Evolutionary conservation across 2,329 filamentous ascomycete species (phyloP).

Genomic region (Chrysosphaeria jannelii): DNA sequence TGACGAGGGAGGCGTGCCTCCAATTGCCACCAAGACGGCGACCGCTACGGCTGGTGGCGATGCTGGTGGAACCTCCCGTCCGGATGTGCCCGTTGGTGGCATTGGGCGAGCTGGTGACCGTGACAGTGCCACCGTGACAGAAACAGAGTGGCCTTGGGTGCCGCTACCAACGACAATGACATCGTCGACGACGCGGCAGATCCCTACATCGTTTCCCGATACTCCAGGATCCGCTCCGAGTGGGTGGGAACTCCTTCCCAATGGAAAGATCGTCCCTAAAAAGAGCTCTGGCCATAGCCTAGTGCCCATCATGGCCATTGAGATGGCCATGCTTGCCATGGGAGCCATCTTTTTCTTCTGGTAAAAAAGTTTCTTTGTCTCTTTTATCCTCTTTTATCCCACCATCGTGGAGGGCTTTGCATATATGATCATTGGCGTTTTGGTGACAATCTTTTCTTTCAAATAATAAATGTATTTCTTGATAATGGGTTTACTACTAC

Average conservation of each 20-base stretch:
- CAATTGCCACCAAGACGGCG: conserved; percentile 15
- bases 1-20: conserved; percentile 20
- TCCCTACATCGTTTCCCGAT: conserved; percentile 1
- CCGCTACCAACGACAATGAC: conserved; percentile 20
- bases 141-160: conserved; percentile 40
- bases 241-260: conserved; percentile 53
- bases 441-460: too few relatives aligned
- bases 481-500: too few relatives aligned
- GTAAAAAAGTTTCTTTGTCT: neutral
- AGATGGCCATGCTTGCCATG: conserved; percentile 9
- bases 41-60: conserved; percentile 33
- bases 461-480: too few relatives aligned
- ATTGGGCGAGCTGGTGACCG: conserved; percentile 15
- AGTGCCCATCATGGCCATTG: neutral
- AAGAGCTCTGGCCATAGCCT: conserved; percentile 8
- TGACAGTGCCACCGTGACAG: conserved; percentile 19
- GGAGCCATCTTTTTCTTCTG: conserved; percentile 10
- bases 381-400: neutral
- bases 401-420: neutral
- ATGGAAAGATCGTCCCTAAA: conserved; percentile 51
- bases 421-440: too few relatives aligned
- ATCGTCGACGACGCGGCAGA: neutral
- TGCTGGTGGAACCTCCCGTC: too few relatives aligned
- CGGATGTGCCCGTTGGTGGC: conserved; percentile 39
- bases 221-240: conserved; percentile 29